Conservation (phyloP, 2,329 filamentous ascomycete genomes). For the Cytospora piceicola region DNA sequence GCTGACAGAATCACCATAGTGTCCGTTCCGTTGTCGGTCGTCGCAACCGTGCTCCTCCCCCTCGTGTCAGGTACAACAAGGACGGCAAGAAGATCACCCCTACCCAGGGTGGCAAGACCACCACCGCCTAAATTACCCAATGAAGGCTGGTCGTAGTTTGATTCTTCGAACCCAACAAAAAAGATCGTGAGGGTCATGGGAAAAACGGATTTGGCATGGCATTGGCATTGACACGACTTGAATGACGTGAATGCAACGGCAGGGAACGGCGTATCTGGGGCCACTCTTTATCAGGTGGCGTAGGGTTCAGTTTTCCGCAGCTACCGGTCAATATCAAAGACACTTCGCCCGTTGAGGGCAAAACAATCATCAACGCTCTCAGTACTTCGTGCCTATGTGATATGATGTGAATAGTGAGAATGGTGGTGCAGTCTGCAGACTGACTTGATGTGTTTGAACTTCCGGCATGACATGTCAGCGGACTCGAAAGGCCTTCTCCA, state of each 20-base stretch:
- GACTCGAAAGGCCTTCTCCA: too few species aligned
- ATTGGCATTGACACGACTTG: conserved; percentile 28
- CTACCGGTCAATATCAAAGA: conserved; percentile 28
- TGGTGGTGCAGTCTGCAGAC: background rate
- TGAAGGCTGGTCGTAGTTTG: conserved; percentile 17
- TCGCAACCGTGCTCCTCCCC: conserved; percentile 98
- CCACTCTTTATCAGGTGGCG: conserved; percentile 23
- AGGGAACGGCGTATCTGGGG: conserved; percentile 28
- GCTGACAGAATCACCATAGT: conserved; percentile 62
- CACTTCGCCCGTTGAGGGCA: conserved; percentile 27
- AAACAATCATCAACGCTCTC: background rate
- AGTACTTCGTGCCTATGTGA: background rate
- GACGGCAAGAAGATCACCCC: conserved; percentile 99
- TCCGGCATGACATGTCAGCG: too few species aligned
- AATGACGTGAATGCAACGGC: conserved; percentile 27
- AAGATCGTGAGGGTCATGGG: conserved; percentile 22
- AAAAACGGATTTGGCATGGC: conserved; percentile 26
- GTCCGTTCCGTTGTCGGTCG: conserved; percentile 95
- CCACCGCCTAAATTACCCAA: conserved; percentile 36
- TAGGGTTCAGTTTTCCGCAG: conserved; percentile 29
- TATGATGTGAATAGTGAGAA: background rate
- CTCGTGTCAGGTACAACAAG: conserved; percentile 99
- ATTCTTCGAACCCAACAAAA: conserved; percentile 11
- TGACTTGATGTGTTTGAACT: too few species aligned
- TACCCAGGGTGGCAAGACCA: conserved; percentile 73